Evolutionary conservation across 2,329 filamentous ascomycete species (phyloP), one percentile per base, ranked within the genome.

Genomic region (Xenoacremonium recifei): DNA sequence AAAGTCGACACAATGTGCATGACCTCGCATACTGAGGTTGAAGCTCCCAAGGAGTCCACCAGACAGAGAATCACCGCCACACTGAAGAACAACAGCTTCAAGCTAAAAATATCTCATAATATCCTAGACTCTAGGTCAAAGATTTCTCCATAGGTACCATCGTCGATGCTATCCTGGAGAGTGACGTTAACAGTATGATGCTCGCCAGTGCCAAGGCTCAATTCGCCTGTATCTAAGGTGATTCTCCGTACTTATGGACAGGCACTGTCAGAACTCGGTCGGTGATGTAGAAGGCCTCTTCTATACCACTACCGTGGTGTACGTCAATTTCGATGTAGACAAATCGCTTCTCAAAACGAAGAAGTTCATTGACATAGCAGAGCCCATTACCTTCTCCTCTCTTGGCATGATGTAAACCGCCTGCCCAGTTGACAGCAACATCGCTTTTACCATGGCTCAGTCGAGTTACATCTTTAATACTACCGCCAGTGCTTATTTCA

Each of bases 361-460:
- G 77, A 3, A 99, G 80, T 61, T 97, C 92, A 64, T 99, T 99
- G 56, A 97, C 89, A 65, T 99, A 99, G 73, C 93, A 99, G 72
- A 99, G 99, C 23, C 93, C 93, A 57, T 86, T 92, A 46, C 93
- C 93, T 70, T 96, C 90, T 52, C 87, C 87, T 69, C 96, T 97
- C 68, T 97, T 96, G 32, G 93, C 93, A 66, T 99, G 93, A 66
- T 99, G 93, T 35, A 99, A 80, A 19, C 93, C 93, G 38, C 93
- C 93, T 32, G 91, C 93, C 93, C 93, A 99, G 68, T 97, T 97
- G 65, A 99, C 88, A 16, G 93, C 93, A 58, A 99, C 96, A 65
- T 97, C 89, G 62, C 90, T 93, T 68, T 96, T 93, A 51, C 88
- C 80, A 50, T 91, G 87, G 60, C 92, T 90, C 16, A 99, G 77